These are phyloP conservation scores for Hippophae rhamnoides DNA, from an alignment of 306 rosid species.

Conservation along the genomic window DNA sequence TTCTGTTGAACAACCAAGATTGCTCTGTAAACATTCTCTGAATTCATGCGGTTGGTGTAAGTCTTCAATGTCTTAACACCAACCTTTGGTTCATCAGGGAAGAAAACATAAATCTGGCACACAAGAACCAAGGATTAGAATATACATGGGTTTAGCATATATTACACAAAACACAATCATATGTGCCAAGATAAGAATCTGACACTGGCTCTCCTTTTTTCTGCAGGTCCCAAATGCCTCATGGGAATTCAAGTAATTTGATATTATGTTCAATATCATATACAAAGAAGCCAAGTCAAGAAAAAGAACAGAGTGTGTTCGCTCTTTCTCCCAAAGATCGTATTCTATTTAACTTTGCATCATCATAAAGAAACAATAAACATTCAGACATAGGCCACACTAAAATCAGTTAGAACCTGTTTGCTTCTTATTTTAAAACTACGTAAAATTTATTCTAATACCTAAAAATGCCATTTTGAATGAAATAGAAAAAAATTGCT, in stretches of 20 bases:
- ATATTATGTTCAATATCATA: not conserved
- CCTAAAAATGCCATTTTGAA: too few relatives aligned
- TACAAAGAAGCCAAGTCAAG: not conserved
- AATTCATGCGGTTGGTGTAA: conserved; percentile 52
- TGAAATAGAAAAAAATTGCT: too few relatives aligned
- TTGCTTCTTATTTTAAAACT: too few relatives aligned
- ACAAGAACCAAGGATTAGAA: conserved; percentile 14
- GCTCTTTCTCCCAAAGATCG: not conserved
- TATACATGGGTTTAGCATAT: too few relatives aligned
- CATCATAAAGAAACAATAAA: too few relatives aligned
- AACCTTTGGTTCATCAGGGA: conserved; percentile 59
- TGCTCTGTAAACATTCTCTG: conserved; percentile 56
- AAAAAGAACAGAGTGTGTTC: not conserved
- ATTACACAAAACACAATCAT: too few relatives aligned
- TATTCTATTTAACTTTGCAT: too few relatives aligned
- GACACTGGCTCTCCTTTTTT: not conserved
- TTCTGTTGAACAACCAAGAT: conserved; percentile 50
- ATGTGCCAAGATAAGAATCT: not conserved
- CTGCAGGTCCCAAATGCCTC: not conserved
- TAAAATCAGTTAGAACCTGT: too few relatives aligned
- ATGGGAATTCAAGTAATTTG: not conserved
- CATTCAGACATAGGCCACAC: too few relatives aligned
- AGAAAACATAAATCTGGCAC: conserved; percentile 58
- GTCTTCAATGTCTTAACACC: conserved; percentile 47
- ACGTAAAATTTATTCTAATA: too few relatives aligned